phyloP scores from a whole-genome alignment of 495 filamentous ascomycete species.

The Aspergillus asperescens region DNA sequence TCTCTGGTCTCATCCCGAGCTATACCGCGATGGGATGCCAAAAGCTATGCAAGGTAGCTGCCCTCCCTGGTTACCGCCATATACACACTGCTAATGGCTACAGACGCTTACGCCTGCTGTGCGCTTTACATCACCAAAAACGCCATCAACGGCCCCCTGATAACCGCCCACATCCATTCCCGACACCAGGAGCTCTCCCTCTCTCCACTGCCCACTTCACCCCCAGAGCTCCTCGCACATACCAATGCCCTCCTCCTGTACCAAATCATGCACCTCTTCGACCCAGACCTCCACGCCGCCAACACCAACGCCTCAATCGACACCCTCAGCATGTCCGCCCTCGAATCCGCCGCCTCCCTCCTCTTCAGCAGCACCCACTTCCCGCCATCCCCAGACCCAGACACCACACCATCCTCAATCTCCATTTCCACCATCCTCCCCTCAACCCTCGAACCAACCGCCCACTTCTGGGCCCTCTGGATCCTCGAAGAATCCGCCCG shows the following conservation, averaged over 20 bases:
- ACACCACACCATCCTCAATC: neutral
- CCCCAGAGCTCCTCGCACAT: conserved; percentile 26
- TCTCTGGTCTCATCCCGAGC: conserved; percentile 43
- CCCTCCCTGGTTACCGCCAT: neutral
- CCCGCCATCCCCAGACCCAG: conserved; percentile 11
- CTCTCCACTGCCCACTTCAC: conserved; percentile 25
- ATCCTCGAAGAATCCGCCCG: conserved; percentile 44
- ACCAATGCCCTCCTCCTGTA: conserved; percentile 34
- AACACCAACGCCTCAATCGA: conserved; percentile 33
- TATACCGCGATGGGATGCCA: conserved; percentile 46
- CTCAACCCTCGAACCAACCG: conserved; percentile 20
- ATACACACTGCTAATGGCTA: neutral
- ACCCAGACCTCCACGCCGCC: conserved; percentile 49
- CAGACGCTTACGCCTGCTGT: conserved; percentile 46
- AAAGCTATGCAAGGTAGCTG: conserved; percentile 41
- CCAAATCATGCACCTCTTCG: conserved; percentile 51
- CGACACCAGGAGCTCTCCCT: conserved; percentile 35
- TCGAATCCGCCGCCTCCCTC: conserved; percentile 26
- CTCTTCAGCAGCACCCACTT: conserved; percentile 19
- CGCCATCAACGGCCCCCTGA: conserved; percentile 36
- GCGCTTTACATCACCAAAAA: conserved; percentile 47
- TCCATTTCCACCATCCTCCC: conserved; percentile 9
- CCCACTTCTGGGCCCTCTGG: conserved; percentile 41
- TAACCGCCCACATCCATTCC: conserved; percentile 37
- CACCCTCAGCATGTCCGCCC: conserved; percentile 31